Evolutionary conservation across 208 protist genomes (phyloP).

Genomic region (Crithidia fasciculata): DNA sequence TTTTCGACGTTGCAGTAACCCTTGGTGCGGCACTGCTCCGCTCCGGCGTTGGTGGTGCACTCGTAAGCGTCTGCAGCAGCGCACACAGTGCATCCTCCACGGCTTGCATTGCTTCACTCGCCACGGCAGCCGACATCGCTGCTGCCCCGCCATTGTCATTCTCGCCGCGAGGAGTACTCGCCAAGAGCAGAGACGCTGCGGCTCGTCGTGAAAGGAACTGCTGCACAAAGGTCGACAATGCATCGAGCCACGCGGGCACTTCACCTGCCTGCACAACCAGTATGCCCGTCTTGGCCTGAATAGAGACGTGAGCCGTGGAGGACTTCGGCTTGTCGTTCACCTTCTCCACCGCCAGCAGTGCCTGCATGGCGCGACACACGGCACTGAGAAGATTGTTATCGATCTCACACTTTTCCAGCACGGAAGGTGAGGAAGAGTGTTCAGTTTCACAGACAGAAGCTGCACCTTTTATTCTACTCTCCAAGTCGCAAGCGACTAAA

Average conservation of each 20-base stretch:
- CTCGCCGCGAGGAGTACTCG: neutral
- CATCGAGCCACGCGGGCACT: neutral
- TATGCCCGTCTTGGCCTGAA: constrained; percentile 6
- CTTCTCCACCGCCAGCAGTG: neutral
- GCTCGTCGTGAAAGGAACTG: constrained; percentile 10
- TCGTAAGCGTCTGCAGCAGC: neutral
- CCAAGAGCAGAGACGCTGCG: neutral
- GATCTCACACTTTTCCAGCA: neutral
- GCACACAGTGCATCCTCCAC: neutral
- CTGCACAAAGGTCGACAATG: constrained; percentile 18
- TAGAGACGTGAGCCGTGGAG: neutral
- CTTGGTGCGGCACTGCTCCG: neutral
- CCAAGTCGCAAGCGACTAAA: constrained; percentile 7
- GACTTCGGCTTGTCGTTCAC: neutral
- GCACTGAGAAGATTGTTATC: neutral
- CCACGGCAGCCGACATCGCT: neutral
- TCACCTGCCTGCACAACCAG: neutral
- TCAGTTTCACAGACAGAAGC: neutral
- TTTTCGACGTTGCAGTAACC: neutral
- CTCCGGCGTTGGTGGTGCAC: neutral
- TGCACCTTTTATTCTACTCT: neutral
- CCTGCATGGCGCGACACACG: neutral
- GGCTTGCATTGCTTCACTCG: neutral
- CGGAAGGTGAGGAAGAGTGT: neutral
- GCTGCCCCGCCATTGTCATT: neutral